A percentile compares a stretch with the other conserved stretches of the same genome.
Evolutionary conservation across 805 yeast species (phyloP).

Genomic region (Metschnikowia hibisci): DNA sequence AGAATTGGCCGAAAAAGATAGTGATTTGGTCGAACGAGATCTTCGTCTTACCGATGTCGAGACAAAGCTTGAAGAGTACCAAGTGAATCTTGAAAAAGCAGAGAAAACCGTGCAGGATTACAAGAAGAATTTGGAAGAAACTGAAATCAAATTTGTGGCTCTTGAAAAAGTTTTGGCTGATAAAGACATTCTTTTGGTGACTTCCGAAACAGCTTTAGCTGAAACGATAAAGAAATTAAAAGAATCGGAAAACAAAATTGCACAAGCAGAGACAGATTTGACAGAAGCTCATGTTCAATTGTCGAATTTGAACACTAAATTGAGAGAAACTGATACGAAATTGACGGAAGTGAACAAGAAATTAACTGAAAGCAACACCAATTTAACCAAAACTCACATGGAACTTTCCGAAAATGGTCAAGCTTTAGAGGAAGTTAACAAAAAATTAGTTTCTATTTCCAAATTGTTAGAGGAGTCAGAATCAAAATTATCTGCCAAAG

Average conservation of each 20-base stretch:
- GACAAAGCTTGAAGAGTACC: background rate
- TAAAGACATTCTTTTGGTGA: too few species aligned
- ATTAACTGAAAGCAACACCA: background rate
- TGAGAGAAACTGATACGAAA: too few species aligned
- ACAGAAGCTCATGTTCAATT: background rate
- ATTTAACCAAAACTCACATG: background rate
- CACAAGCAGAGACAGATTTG: background rate
- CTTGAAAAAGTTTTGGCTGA: too few species aligned
- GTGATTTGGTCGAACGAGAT: background rate
- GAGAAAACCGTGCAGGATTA: background rate
- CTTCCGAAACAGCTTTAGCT: too few species aligned
- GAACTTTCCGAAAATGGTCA: too few species aligned
- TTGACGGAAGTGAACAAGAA: too few species aligned
- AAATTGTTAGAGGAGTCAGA: background rate
- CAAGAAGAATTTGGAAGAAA: background rate
- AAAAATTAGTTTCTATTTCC: too few species aligned
- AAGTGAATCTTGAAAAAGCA: background rate
- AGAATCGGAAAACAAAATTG: background rate
- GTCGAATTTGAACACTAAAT: too few species aligned
- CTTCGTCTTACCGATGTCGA: background rate
- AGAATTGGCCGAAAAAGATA: background rate
- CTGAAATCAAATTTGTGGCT: background rate
- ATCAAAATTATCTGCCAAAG: background rate
- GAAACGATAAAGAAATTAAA: too few species aligned
- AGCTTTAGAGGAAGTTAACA: too few species aligned